These are phyloP conservation scores for Penicillium hesseltinei DNA, from an alignment of 2,329 filamentous ascomycete species.

Conservation along the genomic window DNA sequence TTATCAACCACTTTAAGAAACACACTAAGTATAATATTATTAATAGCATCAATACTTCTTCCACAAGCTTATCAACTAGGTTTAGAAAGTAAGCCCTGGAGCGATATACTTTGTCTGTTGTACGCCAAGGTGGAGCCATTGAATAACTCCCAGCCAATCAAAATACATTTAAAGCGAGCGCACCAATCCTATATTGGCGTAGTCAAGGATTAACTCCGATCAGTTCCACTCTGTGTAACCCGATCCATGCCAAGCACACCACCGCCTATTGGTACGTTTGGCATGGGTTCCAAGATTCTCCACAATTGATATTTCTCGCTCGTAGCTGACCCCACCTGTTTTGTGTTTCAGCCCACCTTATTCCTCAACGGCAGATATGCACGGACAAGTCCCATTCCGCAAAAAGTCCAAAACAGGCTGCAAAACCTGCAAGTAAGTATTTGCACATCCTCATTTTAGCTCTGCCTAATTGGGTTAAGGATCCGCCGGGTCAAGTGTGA, in stretches of 20 bases:
- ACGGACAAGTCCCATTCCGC: slow-evolving; percentile 25
- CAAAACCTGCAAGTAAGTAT: slow-evolving; percentile 33
- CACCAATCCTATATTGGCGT: slow-evolving; percentile 4
- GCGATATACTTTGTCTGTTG: no score
- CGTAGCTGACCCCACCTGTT: no score
- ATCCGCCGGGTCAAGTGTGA: slow-evolving; percentile 39
- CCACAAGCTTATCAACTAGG: no score
- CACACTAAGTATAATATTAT: no score
- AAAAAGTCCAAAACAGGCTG: slow-evolving; percentile 30
- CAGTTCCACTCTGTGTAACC: background rate
- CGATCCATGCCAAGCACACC: no score
- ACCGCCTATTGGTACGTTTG: no score
- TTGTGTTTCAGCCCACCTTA: no score
- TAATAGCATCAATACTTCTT: no score
- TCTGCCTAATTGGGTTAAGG: slow-evolving; percentile 10
- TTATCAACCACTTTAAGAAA: no score
- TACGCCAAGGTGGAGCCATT: background rate
- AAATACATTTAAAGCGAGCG: slow-evolving; percentile 1
- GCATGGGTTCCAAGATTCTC: no score
- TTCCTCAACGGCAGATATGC: slow-evolving; percentile 20
- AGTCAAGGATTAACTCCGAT: slow-evolving; percentile 1
- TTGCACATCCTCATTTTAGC: background rate
- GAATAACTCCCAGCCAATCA: background rate
- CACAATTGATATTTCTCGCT: no score
- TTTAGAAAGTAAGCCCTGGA: no score